Base-by-base conservation (phyloP, 116 monocot genomes). In the Cymodocea nodosa region DNA sequence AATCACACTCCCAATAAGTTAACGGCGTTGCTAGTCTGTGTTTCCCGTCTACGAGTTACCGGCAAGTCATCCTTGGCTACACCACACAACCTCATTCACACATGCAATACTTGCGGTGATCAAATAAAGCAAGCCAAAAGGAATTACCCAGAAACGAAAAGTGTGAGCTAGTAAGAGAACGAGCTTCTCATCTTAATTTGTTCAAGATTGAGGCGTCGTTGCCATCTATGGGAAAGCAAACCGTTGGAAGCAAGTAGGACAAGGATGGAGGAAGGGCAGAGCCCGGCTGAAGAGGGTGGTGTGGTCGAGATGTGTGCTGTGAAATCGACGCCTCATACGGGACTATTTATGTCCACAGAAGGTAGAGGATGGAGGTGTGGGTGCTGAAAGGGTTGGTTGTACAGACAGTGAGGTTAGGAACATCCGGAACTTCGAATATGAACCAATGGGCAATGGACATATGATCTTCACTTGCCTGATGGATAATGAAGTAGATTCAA, bases 61-160 rank as follows among this genome's bases (percentile, higher is more conserved):
- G 73, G 73, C 73, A 73, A 73, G 73, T 73, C 73, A 73, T 73
- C 73, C 73, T 73, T 73, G 73, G 73, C 73, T 73, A 59, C 66
- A 73, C 65, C n/a, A 60, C 66, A 59, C 51, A 49, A 50, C 7
- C 73, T 59, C 66, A 50, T 73, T 60, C 66, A 30, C 73, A 60
- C 73, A 73, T 73, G 73, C 66, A 73, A 73, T 66, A 59, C 58
- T 59, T 25, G 4, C 17, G 73, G 66, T 73, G 73, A 73, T 15
- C 51, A 66, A 23, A 5, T 5, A 62, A 14, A 36, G 10, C 30
- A 35, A 23, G 24, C 35, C 4, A 15, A 9, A n/a, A 6, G 5
- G 36, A 61, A 34, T n/a, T 54, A 8, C 62, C 15, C 8, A 39
- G 15, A 35, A 2, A 3, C 35, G 62, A 62, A 37, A 19, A 50